phyloP scores from a whole-genome alignment of 495 filamentous ascomycete genomes.

The Sordaria brevicollis region DNA sequence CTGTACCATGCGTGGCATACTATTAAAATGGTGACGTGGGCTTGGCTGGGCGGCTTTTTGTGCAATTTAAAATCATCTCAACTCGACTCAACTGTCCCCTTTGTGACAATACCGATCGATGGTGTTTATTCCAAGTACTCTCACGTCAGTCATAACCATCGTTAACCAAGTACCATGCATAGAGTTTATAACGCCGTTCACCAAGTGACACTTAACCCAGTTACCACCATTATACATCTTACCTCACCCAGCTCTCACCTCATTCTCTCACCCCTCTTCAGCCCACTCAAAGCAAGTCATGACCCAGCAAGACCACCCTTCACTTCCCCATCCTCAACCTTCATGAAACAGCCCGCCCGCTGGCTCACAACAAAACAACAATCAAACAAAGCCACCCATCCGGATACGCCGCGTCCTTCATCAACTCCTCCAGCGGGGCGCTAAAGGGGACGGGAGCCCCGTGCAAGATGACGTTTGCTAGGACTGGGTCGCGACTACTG shows the following conservation, averaged over 20 bases:
- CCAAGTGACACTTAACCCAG: too few relatives aligned
- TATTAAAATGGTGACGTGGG: too few relatives aligned
- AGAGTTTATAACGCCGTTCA: too few relatives aligned
- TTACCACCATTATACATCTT: too few relatives aligned
- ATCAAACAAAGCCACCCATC: conserved; percentile 89
- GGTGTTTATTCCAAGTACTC: too few relatives aligned
- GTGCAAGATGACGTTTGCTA: conserved; percentile 86
- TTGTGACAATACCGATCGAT: not conserved
- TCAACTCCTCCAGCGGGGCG: conserved; percentile 76
- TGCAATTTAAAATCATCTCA: too few relatives aligned
- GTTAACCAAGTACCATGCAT: too few relatives aligned
- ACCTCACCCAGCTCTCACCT: not conserved
- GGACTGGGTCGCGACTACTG: conserved; percentile 70
- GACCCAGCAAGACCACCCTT: not conserved
- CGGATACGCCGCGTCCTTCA: conserved; percentile 69
- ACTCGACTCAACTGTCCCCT: not conserved
- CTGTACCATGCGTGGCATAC: too few relatives aligned
- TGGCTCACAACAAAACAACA: conserved; percentile 54
- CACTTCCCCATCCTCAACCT: not conserved
- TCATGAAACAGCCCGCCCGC: not conserved
- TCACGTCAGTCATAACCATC: too few relatives aligned
- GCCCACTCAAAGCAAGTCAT: too few relatives aligned
- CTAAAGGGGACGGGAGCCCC: conserved; percentile 74
- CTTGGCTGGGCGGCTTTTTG: too few relatives aligned
- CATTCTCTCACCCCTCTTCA: not conserved